Evolutionary conservation across 2,329 filamentous ascomycete genomes (phyloP).

Genomic region (Huntiella moniliformis): DNA sequence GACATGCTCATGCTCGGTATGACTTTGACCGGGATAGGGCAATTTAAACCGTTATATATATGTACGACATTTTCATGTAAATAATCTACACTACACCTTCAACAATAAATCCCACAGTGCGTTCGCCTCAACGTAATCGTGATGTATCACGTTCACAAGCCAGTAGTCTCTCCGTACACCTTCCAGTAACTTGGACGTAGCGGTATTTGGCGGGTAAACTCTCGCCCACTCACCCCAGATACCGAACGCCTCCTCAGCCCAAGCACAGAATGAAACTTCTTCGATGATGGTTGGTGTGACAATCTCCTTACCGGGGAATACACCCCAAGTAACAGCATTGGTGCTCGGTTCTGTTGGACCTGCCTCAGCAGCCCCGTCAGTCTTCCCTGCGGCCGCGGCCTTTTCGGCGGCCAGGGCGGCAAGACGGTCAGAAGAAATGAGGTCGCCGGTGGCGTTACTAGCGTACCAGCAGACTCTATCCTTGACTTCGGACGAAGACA

Average conservation of each 20-base stretch:
- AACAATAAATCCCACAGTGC: slow-evolving; percentile 52
- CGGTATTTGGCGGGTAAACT: slow-evolving; percentile 59
- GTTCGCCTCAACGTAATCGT: slow-evolving; percentile 52
- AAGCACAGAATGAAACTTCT: slow-evolving; percentile 80
- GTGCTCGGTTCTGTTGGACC: slow-evolving; percentile 32
- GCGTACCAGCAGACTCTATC: slow-evolving; percentile 75
- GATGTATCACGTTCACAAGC: slow-evolving; percentile 82
- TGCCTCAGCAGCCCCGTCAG: slow-evolving; percentile 16
- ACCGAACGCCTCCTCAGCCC: slow-evolving; percentile 87
- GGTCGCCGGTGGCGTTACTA: slow-evolving; percentile 58
- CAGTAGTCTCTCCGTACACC: slow-evolving; percentile 51
- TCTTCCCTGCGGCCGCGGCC: background rate
- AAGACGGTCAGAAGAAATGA: slow-evolving; percentile 44
- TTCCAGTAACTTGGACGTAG: slow-evolving; percentile 54
- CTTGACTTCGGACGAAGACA: slow-evolving; percentile 38
- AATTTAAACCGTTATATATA: slow-evolving; percentile 1
- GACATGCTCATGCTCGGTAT: background rate
- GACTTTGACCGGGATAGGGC: background rate
- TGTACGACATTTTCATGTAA: background rate
- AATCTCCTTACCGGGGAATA: slow-evolving; percentile 90
- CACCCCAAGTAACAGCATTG: slow-evolving; percentile 93
- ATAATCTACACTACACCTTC: background rate
- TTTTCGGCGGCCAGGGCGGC: slow-evolving; percentile 6
- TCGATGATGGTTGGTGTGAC: slow-evolving; percentile 93
- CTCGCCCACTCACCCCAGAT: slow-evolving; percentile 91